These are phyloP conservation scores for Trichoderma cornu-damae DNA, from an alignment of 2,329 filamentous ascomycete species.

Conservation along the genomic window DNA sequence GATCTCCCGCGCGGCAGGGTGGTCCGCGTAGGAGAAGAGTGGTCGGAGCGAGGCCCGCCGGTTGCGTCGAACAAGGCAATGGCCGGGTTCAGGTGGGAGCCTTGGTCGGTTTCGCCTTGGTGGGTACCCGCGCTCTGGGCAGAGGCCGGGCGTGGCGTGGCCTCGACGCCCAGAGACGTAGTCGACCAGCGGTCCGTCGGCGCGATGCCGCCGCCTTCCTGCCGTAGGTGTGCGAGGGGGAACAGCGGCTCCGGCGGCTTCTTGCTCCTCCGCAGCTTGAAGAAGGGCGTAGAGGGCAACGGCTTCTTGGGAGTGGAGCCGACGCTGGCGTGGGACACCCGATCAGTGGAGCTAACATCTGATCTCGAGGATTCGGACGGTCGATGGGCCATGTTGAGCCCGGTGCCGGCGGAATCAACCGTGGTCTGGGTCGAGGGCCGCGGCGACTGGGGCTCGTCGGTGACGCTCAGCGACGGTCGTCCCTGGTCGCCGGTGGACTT, in stretches of 20 bases:
- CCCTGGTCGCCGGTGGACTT: slow-evolving; percentile 39
- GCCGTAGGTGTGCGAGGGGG: slow-evolving; percentile 77
- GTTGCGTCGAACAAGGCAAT: slow-evolving; percentile 37
- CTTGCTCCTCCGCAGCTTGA: slow-evolving; percentile 71
- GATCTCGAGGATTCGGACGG: slow-evolving; percentile 76
- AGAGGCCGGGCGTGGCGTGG: slow-evolving; percentile 35
- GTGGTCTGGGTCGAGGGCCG: slow-evolving; percentile 30
- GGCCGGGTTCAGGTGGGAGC: slow-evolving; percentile 22
- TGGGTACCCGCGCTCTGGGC: slow-evolving; percentile 30
- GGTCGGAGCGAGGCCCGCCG: slow-evolving; percentile 45
- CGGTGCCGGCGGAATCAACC: slow-evolving; percentile 30
- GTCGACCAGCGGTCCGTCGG: slow-evolving; percentile 38
- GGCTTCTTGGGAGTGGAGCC: slow-evolving; percentile 55
- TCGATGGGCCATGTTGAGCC: slow-evolving; percentile 48
- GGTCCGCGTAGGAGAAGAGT: slow-evolving; percentile 63
- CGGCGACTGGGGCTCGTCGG: slow-evolving; percentile 52
- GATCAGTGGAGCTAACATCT: slow-evolving; percentile 72
- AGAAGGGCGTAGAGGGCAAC: slow-evolving; percentile 66
- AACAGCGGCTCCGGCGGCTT: slow-evolving; percentile 74
- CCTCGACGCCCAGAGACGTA: slow-evolving; percentile 36
- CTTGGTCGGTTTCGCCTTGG: slow-evolving; percentile 21
- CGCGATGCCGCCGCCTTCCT: slow-evolving; percentile 49
- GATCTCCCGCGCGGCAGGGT: slow-evolving; percentile 68
- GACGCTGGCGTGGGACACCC: slow-evolving; percentile 55
- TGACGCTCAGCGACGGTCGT: slow-evolving; percentile 33